Evolutionary conservation across 257 asterid genomes (phyloP), one percentile per base, ranked within the genome.

Genomic region (Schizonepeta tenuifolia): DNA sequence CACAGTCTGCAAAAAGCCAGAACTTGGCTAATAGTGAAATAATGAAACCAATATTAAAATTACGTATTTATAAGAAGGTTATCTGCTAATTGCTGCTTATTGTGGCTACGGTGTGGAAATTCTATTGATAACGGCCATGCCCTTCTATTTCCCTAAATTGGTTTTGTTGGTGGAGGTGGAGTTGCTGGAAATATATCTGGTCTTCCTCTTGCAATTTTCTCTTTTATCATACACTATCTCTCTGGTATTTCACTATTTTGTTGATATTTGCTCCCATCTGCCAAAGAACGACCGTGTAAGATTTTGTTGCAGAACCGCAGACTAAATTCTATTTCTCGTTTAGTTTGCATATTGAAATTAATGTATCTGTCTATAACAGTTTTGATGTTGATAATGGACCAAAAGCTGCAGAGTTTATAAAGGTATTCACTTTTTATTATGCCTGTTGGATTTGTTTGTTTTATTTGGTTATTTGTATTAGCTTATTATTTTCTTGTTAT

Each of bases 351-450:
- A 2, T 51, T 26, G 70, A 24, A 40, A 53, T 65, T 80, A 54
- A 75, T 47, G 40, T 51, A 17, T 67, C 49, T 55, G 14, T 40
- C 66, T 74, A 50, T 73, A 35, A 80, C 96, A 95, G 99, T 79
- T 95, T 95, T 84, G 98, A 95, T 80, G 84, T 89, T 68, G 71
- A 88, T 72, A 92, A 90, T 83, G 99, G 99, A 83, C 98, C 98
- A 18, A 87, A 81, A 78, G 97, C 97, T 82, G 99, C 99, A 26
- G 97, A 95, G 65, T 95, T 86, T 81, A 95, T 95, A 57, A 76
- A 79, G 97, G 99, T 90, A 67, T 67, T 75, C 67, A 51, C 21
- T 56, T 38, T 36, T 67, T 36, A 36, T 47, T 7, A 65, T 33
- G 38, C 18, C 21, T 43, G 20, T 75, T 82, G 36, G 78, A 43